Percentiles rank a stretch among this genome's conserved stretches.
These are phyloP conservation scores for Kwoniella dendrophila DNA, from an alignment of 768 basidiomycete genomes.

Conservation along the genomic window DNA sequence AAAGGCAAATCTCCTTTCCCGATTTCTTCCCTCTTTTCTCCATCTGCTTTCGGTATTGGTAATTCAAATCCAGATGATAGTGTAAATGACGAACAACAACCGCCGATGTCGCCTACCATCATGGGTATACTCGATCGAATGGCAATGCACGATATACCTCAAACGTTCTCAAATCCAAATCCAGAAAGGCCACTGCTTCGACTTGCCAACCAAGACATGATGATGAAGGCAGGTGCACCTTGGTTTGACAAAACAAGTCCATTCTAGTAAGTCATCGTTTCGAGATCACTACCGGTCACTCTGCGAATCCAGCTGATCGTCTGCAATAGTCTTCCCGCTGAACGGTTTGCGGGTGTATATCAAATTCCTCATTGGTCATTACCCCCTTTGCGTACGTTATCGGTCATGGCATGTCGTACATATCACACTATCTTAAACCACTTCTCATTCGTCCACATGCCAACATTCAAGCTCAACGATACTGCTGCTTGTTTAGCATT, in stretches of 20 bases:
- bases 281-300: neutral
- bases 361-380: conserved; percentile 55
- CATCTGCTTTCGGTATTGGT: conserved; percentile 32
- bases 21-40: conserved; percentile 41
- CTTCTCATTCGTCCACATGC: conserved; percentile 56
- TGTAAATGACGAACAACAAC: conserved; percentile 11
- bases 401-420: conserved; percentile 55
- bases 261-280: conserved; percentile 50
- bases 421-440: conserved; percentile 55
- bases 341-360: conserved; percentile 54
- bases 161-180: conserved; percentile 43
- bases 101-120: conserved; percentile 20
- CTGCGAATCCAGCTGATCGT: neutral
- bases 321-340: conserved; percentile 43
- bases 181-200: conserved; percentile 52
- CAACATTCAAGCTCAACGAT: conserved; percentile 55
- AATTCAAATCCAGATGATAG: conserved; percentile 10
- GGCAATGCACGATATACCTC: conserved; percentile 37
- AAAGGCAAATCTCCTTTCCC: conserved; percentile 37
- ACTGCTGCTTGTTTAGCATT: conserved; percentile 56
- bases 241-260: conserved; percentile 37
- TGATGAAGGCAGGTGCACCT: conserved; percentile 34
- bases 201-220: conserved; percentile 28
- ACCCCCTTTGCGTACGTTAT: conserved; percentile 52
- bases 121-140: conserved; percentile 37